Evolutionary conservation across 2,329 filamentous ascomycete genomes (phyloP).

Genomic region (Alternaria ventricosa): DNA sequence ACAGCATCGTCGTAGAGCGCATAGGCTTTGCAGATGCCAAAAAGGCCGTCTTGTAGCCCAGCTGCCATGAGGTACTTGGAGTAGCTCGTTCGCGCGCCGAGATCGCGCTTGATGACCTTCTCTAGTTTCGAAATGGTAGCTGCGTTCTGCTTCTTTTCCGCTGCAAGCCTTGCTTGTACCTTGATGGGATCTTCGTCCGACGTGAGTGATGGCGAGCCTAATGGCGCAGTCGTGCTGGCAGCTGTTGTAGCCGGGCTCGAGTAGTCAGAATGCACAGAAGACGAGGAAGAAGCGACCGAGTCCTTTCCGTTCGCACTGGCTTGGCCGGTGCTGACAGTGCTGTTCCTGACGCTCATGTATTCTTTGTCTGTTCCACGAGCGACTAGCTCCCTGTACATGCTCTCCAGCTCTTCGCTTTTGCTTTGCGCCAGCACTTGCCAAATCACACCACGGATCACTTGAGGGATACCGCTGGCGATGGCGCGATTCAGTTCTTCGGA

Average conservation of each 20-base stretch:
- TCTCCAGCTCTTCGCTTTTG: constrained; percentile 88
- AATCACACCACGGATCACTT: constrained; percentile 94
- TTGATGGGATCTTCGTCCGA: constrained; percentile 69
- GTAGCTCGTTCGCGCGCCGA: constrained; percentile 92
- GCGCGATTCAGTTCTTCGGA: constrained; percentile 88
- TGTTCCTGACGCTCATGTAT: constrained; percentile 32
- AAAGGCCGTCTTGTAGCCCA: constrained; percentile 90
- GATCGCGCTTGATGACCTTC: constrained; percentile 86
- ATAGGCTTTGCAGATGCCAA: constrained; percentile 96
- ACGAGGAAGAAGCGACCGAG: constrained; percentile 76
- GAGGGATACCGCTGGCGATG: constrained; percentile 92
- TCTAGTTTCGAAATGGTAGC: constrained; percentile 80
- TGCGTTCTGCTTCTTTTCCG: constrained; percentile 76
- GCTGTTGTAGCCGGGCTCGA: constrained; percentile 68
- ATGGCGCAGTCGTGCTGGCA: constrained; percentile 43
- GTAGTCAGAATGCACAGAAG: constrained; percentile 80
- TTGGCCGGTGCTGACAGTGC: constrained; percentile 56
- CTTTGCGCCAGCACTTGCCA: constrained; percentile 98
- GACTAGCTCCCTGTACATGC: constrained; percentile 82
- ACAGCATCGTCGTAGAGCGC: constrained; percentile 93
- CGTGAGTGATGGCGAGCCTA: constrained; percentile 61
- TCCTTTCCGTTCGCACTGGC: constrained; percentile 66
- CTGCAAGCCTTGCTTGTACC: constrained; percentile 67
- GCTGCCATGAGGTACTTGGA: constrained; percentile 93
- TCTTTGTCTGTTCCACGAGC: constrained; percentile 83